These are phyloP conservation scores for Clonostachys solani DNA, from an alignment of 2,329 filamentous ascomycete species.

Conservation along the genomic window DNA sequence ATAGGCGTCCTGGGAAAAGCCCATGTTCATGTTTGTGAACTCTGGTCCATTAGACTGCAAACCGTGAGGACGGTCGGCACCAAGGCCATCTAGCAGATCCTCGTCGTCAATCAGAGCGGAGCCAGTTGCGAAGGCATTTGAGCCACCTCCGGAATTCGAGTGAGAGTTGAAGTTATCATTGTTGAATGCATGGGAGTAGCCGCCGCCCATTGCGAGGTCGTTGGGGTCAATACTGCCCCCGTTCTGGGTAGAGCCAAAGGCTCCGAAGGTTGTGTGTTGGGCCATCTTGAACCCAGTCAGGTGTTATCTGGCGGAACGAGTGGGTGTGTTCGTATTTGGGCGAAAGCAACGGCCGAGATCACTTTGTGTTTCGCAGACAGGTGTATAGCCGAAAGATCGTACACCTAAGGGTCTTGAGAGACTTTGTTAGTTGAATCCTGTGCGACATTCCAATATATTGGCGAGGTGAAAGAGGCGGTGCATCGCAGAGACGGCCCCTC, in stretches of 20 bases:
- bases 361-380: no score
- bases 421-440: no score
- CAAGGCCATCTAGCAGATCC: conserved; percentile 75
- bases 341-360: no score
- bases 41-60: conserved; percentile 52
- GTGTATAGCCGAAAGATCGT: no score
- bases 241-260: conserved; percentile 50
- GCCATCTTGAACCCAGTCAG: conserved; percentile 33
- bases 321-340: no score
- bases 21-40: conserved; percentile 54
- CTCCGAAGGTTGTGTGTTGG: conserved; percentile 49
- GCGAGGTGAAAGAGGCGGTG: no score
- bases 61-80: conserved; percentile 36
- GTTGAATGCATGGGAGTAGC: conserved; percentile 49
- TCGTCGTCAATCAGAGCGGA: conserved; percentile 82
- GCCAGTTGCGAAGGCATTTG: conserved; percentile 71
- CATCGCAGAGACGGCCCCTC: no score
- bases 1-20: conserved; percentile 50
- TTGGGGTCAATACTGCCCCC: conserved; percentile 74
- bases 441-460: no score
- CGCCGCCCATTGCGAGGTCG: conserved; percentile 67
- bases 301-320: no score
- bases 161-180: conserved; percentile 48
- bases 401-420: no score
- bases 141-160: conserved; percentile 47